Evolutionary conservation across 768 basidiomycete species (phyloP), one percentile per base, ranked within the genome.

Genomic region (Leccinum obscurum): DNA sequence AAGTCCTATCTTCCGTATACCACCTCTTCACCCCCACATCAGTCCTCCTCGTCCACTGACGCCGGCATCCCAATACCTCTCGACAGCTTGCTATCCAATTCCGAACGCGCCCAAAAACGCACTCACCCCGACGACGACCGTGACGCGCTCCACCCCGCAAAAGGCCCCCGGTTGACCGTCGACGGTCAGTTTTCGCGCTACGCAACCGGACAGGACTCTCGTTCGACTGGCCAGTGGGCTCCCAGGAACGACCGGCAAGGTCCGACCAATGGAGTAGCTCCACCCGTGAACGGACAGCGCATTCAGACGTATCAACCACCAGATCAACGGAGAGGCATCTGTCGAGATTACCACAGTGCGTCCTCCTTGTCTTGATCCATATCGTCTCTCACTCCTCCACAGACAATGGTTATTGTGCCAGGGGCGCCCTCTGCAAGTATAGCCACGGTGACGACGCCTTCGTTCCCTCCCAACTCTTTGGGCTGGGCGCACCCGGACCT

Each of bases 331-430:
- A 82, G 86, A 64, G 90, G 90, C 13, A 83, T 89, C 62, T 98
- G 95, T 77, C 84, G 90, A 61, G 94, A 98, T 75, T 98, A 96
- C 72, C 87, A 95, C 74, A 92, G 95, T 95, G 70, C 70, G 95
- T 82, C 11, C 41, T 52, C 52, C 49, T 26, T 57, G 41, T 56
- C 37, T 34, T 52, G 56, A 35, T 0, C 34, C 48, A 48, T 46
- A 14, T 48, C 50, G 30, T 56, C 46, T 55, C 49, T 57, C 60
- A 62, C 58, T 50, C 61, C 9, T 54, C 8, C 65, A 13, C 20
- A 98, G 95, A 95, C 70, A 87, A 87, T 60, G 95, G 95, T 1
- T 97, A 88, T 76, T 98, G 95, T 67, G 85, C 91, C 44, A 86
- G 94, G 34, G 95, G 95, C 52, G 87, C 84, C 20, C 82, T 83